Base-by-base conservation (phyloP, 106 monocot genomes). In the Acorus gramineus region DNA sequence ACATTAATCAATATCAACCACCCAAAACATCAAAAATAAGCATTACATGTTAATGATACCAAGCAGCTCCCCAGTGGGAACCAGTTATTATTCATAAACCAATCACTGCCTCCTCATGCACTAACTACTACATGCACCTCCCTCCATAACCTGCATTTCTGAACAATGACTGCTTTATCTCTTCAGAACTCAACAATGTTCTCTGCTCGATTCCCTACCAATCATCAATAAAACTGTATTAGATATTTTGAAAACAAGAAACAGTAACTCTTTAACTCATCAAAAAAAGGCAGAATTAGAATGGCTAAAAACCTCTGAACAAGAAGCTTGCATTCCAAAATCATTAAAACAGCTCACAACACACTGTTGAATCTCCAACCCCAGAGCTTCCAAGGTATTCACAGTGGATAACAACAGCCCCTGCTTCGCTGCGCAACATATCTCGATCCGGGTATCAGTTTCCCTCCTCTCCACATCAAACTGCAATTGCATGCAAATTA, bases 301-400 rank as follows among this genome's bases (percentile, higher is more conserved):
- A 28, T 28, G 28, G 28, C 28, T 28, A 28, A 28, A 28, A 28
- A 90, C 90, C 80, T 85, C 85, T 50, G 95, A 96, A 74, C 95
- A 96, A 61, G 87, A 87, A 69, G 95, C 95, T 57, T 87, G 95
- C 87, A 96, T 82, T 3, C 90, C 90, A 72, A 96, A 96, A 66
- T 96, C 95, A 70, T 87, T 96, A 82, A 96, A 96, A 67, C 95
- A 96, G 74, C 87, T 90, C 42, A 87, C 74, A 5, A 96, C 95
- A 57, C 90, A 90, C 72, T 87, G 95, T 65, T 87, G 84, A 66
- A 96, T 96, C 47, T 90, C 90, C 49, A 96, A 64, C 44, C 95
- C 87, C 45, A 96, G 60, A 6, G 81, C 78, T 59, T 96, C 90
- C 67, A 96, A 64, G 1, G 90, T 85, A 77, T 69, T 87, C 69